Percentiles rank a stretch among this genome's conserved stretches.
phyloP scores from a whole-genome alignment of 2,329 filamentous ascomycete species.

The Metarhizium guizhouense region DNA sequence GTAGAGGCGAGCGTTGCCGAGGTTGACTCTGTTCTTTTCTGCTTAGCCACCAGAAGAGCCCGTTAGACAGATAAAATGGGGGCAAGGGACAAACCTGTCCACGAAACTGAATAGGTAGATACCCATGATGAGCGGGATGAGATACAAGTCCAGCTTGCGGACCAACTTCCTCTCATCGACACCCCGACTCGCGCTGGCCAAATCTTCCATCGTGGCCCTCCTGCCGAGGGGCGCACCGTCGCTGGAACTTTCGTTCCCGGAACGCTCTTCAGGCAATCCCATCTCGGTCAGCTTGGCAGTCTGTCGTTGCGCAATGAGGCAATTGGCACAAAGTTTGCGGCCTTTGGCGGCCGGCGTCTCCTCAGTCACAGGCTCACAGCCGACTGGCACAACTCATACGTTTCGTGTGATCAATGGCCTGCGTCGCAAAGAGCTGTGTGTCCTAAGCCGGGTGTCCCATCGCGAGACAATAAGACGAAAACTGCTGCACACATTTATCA shows the following conservation, averaged over 20 bases:
- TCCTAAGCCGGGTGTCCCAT: not conserved
- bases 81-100: conserved; percentile 44
- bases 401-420: no score
- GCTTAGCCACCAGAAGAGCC: conserved; percentile 1
- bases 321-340: no score
- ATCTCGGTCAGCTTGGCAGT: no score
- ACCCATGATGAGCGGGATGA: conserved; percentile 59
- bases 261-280: not conserved
- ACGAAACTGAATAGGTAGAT: conserved; percentile 70
- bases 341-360: no score
- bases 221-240: not conserved
- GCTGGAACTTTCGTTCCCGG: not conserved
- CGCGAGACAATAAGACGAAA: no score
- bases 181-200: conserved; percentile 7
- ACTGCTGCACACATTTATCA: no score
- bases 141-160: conserved; percentile 53
- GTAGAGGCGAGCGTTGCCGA: conserved; percentile 62
- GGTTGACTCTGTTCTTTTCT: conserved; percentile 47
- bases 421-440: no score
- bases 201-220: conserved; percentile 9
- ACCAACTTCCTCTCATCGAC: conserved; percentile 46
- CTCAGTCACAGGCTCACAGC: no score
- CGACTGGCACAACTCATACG: no score
- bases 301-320: no score
- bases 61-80: no score